A percentile compares a stretch with the other conserved stretches of the same genome.
Conservation (phyloP, 2,329 filamentous ascomycete species). For the Triangularia verruculosa region DNA sequence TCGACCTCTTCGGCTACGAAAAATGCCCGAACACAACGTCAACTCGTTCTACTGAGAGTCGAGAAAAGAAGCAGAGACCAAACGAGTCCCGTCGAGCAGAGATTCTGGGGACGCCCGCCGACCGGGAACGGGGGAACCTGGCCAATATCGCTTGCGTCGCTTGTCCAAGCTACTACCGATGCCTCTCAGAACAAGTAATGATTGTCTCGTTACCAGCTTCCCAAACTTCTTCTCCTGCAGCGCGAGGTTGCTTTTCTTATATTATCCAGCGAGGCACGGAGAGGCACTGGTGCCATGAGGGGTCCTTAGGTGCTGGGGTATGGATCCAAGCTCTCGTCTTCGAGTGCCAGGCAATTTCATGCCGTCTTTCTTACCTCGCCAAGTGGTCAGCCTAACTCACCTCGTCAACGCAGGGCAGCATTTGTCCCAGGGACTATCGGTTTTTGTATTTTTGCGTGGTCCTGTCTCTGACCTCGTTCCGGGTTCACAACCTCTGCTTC, state of each 20-base stretch:
- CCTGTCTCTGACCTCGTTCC: conserved; percentile 9
- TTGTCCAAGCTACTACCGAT: background rate
- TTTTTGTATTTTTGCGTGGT: background rate
- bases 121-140: background rate
- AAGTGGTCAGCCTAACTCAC: conserved; percentile 6
- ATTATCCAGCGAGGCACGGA: background rate
- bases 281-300: conserved; percentile 8
- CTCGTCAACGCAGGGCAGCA: background rate
- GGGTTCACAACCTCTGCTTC: conserved; percentile 1
- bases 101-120: background rate
- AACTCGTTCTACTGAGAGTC: background rate
- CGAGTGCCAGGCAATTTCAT: conserved; percentile 17
- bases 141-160: background rate
- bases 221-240: conserved; percentile 1
- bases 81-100: background rate
- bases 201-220: background rate
- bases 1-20: conserved; percentile 10
- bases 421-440: background rate
- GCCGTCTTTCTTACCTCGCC: conserved; percentile 11
- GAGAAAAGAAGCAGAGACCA: background rate
- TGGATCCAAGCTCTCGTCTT: conserved; percentile 5
- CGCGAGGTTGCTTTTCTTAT: background rate
- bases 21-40: conserved; percentile 10
- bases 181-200: background rate
- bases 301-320: conserved; percentile 11